phyloP scores from a whole-genome alignment of 2,329 filamentous ascomycete species.

The Knufia fluminis region DNA sequence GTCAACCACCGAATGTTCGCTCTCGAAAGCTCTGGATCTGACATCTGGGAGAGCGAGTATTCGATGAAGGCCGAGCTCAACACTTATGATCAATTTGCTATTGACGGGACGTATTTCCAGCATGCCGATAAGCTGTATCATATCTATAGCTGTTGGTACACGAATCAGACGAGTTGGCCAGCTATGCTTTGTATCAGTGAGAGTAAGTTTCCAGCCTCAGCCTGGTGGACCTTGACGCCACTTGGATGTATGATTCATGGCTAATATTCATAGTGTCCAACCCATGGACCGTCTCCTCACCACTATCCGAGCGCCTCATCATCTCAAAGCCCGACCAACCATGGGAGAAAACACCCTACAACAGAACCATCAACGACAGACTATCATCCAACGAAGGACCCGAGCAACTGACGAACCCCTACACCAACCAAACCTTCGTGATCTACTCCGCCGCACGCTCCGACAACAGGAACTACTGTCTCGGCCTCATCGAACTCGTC shows the following conservation, averaged over 20 bases:
- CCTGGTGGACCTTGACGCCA: not conserved
- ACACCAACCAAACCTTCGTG: slow-evolving; percentile 41
- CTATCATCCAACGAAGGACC: slow-evolving; percentile 43
- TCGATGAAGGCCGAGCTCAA: slow-evolving; percentile 39
- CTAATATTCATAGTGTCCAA: slow-evolving; percentile 27
- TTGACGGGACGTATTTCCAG: slow-evolving; percentile 45
- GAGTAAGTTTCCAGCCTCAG: slow-evolving; percentile 7
- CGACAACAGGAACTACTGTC: slow-evolving; percentile 47
- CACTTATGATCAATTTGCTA: slow-evolving; percentile 46
- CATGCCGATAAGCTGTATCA: slow-evolving; percentile 34
- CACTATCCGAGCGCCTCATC: slow-evolving; percentile 39
- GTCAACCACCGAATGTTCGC: slow-evolving; percentile 46
- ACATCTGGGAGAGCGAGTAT: slow-evolving; percentile 40
- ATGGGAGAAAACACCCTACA: slow-evolving; percentile 46
- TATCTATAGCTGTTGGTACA: slow-evolving; percentile 33
- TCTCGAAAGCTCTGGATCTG: slow-evolving; percentile 33
- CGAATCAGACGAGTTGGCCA: slow-evolving; percentile 39
- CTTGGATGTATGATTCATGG: no score
- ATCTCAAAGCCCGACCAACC: slow-evolving; percentile 39
- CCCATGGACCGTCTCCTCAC: slow-evolving; percentile 39
- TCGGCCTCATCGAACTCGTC: slow-evolving; percentile 42
- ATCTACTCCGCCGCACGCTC: slow-evolving; percentile 42
- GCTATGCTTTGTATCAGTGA: slow-evolving; percentile 46
- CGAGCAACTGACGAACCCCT: slow-evolving; percentile 40
- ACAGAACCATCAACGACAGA: slow-evolving; percentile 29